Evolutionary conservation across 306 rosid genomes (phyloP).

Genomic region (Psophocarpus tetragonolobus): DNA sequence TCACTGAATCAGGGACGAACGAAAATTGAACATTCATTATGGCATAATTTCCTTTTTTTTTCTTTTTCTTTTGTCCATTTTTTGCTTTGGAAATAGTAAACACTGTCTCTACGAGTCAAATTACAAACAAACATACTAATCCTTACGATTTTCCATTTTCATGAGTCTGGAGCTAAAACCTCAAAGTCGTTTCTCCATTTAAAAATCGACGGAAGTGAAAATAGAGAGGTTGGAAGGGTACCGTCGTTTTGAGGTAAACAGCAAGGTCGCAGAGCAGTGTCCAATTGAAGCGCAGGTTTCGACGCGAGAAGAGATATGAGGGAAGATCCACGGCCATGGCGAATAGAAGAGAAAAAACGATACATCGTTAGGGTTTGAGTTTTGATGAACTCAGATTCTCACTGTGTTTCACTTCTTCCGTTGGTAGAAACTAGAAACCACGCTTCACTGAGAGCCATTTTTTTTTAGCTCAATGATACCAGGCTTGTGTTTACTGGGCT

Average conservation of each 20-base stretch:
- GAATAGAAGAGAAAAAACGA: slow-evolving; percentile 12
- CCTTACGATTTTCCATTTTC: background rate
- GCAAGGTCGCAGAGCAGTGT: background rate
- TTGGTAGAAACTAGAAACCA: background rate
- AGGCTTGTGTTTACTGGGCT: background rate
- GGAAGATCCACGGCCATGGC: slow-evolving; percentile 16
- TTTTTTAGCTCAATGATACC: background rate
- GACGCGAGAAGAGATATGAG: background rate
- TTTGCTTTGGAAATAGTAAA: background rate
- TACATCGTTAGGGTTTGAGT: slow-evolving; percentile 9
- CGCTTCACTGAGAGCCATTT: background rate
- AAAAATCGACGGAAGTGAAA: background rate
- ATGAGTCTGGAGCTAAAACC: background rate
- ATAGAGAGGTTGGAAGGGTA: background rate
- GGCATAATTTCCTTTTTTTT: background rate
- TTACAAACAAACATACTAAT: background rate
- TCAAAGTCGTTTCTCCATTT: background rate
- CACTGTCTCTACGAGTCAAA: background rate
- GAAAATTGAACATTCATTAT: background rate
- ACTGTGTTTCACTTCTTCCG: background rate
- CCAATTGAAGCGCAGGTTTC: background rate
- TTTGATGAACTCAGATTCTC: background rate
- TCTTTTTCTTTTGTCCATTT: background rate
- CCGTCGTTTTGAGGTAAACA: background rate
- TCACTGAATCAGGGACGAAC: background rate